These are phyloP conservation scores for Dentiscutata heterogama DNA, from an alignment of 371 early-diverging fungal genomes.

Conservation along the genomic window DNA sequence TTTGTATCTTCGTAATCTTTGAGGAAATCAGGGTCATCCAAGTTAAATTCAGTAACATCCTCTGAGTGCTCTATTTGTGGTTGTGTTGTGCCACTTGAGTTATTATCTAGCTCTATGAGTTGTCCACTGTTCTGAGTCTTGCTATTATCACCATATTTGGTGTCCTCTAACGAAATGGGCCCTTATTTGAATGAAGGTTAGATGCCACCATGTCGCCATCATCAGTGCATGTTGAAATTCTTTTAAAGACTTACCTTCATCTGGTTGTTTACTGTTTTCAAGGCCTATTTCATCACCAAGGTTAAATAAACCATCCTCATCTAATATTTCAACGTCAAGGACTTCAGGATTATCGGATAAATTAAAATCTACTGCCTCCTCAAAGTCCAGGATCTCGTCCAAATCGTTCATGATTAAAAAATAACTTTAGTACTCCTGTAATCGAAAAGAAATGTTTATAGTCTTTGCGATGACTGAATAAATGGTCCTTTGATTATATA, in stretches of 20 bases:
- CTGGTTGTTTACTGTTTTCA: background rate
- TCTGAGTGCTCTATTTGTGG: background rate
- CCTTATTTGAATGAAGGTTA: background rate
- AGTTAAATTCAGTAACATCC: background rate
- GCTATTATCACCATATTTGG: background rate
- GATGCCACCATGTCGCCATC: background rate
- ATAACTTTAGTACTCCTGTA: too few relatives aligned
- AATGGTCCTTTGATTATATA: too few relatives aligned
- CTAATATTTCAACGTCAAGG: background rate
- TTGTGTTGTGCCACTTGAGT: background rate
- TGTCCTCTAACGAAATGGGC: background rate
- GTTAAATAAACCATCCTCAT: background rate
- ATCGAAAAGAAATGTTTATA: too few relatives aligned
- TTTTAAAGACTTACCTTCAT: background rate
- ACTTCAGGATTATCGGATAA: slow-evolving; percentile 10
- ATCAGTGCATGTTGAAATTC: too few relatives aligned
- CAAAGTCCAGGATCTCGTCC: slow-evolving; percentile 29
- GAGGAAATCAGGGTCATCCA: slow-evolving; percentile 6
- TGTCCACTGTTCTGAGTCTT: background rate
- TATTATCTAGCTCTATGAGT: background rate
- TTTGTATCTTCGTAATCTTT: background rate
- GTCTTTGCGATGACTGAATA: too few relatives aligned
- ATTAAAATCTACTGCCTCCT: slow-evolving; percentile 9
- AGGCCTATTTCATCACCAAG: background rate
- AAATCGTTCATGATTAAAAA: background rate